Percentiles rank a stretch among this genome's conserved stretches.
These are phyloP conservation scores for Hibiscus mutabilis DNA, from an alignment of 345 rosid genomes.

Conservation along the genomic window DNA sequence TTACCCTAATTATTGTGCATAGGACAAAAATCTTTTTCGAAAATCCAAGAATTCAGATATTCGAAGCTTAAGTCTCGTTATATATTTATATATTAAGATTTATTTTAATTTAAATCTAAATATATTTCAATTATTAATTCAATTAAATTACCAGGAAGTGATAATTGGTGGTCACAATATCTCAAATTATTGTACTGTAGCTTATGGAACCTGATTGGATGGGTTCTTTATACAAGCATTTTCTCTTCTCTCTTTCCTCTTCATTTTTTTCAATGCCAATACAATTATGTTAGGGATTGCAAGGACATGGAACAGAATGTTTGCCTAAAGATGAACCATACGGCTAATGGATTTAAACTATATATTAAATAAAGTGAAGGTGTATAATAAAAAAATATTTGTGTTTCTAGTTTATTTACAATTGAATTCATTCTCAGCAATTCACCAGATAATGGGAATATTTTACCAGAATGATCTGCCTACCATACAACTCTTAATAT, in stretches of 20 bases:
- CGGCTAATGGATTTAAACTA: not conserved
- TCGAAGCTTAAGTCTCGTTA: too few relatives aligned
- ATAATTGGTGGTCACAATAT: not conserved
- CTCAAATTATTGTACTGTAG: not conserved
- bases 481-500: too few relatives aligned
- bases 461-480: not conserved
- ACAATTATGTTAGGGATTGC: not conserved
- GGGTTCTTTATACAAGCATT: slow-evolving; percentile 1
- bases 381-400: not conserved
- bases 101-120: too few relatives aligned
- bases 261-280: not conserved
- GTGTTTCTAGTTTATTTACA: not conserved
- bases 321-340: not conserved
- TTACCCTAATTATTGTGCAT: too few relatives aligned
- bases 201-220: slow-evolving; percentile 3
- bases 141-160: too few relatives aligned
- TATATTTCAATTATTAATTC: too few relatives aligned
- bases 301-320: slow-evolving; percentile 8
- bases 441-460: not conserved
- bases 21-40: too few relatives aligned
- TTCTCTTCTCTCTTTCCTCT: not conserved
- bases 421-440: not conserved
- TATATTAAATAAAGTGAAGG: not conserved
- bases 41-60: too few relatives aligned
- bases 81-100: too few relatives aligned